Evolutionary conservation across 306 rosid species (phyloP).

Genomic region (Datisca glomerata): DNA sequence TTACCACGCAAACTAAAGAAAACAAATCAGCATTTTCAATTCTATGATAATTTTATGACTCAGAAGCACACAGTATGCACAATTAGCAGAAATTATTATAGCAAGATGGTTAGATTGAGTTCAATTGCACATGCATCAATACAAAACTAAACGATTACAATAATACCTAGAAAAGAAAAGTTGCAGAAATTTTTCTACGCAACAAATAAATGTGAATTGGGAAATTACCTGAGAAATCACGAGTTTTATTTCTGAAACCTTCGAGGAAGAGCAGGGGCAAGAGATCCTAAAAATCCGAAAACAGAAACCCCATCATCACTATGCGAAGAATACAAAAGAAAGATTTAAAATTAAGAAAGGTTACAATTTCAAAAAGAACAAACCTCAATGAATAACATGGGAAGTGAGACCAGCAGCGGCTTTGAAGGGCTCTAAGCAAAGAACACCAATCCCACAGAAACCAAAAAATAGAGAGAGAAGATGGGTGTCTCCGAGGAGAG

Average conservation of each 20-base stretch:
- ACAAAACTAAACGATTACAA: no score
- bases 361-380: neutral
- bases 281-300: constrained; percentile 36
- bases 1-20: no score
- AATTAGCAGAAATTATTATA: no score
- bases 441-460: neutral
- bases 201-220: neutral
- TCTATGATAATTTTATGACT: no score
- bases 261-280: constrained; percentile 35
- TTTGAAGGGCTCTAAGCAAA: neutral
- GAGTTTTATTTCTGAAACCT: constrained; percentile 16
- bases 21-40: no score
- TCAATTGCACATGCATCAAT: no score
- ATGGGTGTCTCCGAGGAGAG: neutral
- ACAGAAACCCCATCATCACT: neutral
- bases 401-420: neutral
- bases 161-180: no score
- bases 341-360: no score
- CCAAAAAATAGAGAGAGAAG: neutral
- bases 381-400: constrained; percentile 65
- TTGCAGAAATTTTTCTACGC: no score
- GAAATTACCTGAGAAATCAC: constrained; percentile 36
- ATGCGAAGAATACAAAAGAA: neutral
- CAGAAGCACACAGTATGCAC: no score
- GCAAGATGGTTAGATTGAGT: no score